Base-by-base conservation (phyloP, 208 protist genomes). In the Histomonas meleagridis region DNA sequence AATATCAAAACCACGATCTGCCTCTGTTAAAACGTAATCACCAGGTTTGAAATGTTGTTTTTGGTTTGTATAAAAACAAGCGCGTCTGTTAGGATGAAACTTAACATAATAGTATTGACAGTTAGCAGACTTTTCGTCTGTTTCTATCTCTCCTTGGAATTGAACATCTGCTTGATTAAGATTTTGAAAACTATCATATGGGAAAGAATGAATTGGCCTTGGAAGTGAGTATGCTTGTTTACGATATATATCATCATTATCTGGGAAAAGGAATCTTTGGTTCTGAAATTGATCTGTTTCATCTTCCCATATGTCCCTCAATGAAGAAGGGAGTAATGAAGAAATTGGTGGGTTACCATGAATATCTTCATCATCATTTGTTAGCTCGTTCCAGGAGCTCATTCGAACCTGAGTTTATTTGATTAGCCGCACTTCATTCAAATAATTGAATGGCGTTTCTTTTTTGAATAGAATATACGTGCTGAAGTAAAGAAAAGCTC, bases 21-120 rank as follows among this genome's bases (percentile, higher is more conserved):
- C 76, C 55, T 86, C 76, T 32, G 76, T 86, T 35, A 55, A 16
- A 51, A 86, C 76, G 38, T 55, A 86, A 49, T 86, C 76, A 26
- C 76, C 76, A 48, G 10, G 14, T 51, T 81, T 35, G 9, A 81
- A 9, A n/a, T 48, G 16, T 32, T 51, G 35, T 32, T 21, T 21
- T 43, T 35, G 60, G 3, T 10, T 65, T 32, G 16, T 65, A 32
- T 65, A 32, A 12, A 65, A 10, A 65, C 16, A 26, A 5, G n/a
- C 16, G 16, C 21, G 16, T 65, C 76, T 12, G 55, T 86, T 86
- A 38, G 76, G 76, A 86, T 86, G 76, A 86, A 86, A 86, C 38
- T 86, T 40, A 86, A 86, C 76, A 72, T 72, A 43, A 32, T 72
- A 72, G 32, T 72, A 72, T 16, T 43, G 65, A 32, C 16, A 72